Percentiles rank a stretch among this genome's conserved stretches.
These are phyloP conservation scores for Mycena haematopus DNA, from an alignment of 768 basidiomycete species.

Conservation along the genomic window DNA sequence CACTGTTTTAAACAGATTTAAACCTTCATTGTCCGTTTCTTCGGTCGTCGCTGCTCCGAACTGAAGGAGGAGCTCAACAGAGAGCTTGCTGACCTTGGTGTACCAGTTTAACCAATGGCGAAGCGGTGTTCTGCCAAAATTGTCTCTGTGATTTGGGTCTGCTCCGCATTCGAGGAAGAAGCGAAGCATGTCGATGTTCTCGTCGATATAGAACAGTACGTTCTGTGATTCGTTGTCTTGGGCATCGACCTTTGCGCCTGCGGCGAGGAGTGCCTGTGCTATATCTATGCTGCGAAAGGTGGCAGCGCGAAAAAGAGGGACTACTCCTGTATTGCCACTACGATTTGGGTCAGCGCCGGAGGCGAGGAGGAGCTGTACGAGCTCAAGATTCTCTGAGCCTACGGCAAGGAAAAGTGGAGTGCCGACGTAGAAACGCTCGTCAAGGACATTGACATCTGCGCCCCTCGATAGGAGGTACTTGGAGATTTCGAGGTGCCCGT, in stretches of 20 bases:
- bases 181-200: background rate
- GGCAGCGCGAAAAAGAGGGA: background rate
- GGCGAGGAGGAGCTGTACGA: background rate
- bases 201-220: background rate
- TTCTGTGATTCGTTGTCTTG: background rate
- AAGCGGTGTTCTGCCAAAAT: background rate
- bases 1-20: background rate
- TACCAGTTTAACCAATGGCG: background rate
- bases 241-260: background rate
- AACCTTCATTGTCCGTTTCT: background rate
- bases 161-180: constrained; percentile 4
- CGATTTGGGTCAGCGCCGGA: background rate
- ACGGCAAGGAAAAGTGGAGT: background rate
- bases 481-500: background rate
- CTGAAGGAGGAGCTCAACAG: background rate
- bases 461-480: background rate
- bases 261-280: background rate
- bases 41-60: constrained; percentile 1
- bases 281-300: background rate
- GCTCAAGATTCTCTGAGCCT: background rate
- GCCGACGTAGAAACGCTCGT: background rate
- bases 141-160: background rate
- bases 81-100: too few relatives aligned
- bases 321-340: too few relatives aligned
- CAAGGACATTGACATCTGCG: background rate